Evolutionary conservation across 2,329 filamentous ascomycete species (phyloP), one percentile per base, ranked within the genome.

Genomic region (Aspergillus pseudonomiae): DNA sequence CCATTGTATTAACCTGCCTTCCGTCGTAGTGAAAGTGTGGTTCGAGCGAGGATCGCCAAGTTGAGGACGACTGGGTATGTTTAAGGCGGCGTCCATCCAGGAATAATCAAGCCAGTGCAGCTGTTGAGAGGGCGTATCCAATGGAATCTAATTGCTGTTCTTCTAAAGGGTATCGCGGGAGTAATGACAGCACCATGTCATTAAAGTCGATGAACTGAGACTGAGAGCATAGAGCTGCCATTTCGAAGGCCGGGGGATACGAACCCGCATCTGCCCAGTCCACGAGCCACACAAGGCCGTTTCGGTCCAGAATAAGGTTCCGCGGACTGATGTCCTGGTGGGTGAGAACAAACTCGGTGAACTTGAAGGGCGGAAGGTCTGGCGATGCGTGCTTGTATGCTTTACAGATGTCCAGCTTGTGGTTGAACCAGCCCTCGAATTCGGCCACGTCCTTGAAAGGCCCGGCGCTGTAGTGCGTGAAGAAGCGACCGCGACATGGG

Each of bases 401-500:
- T 36, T 68, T 67, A 43, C 64, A 67, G 59, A 74, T 69, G 12
- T 67, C 63, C 24, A 74, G 64, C 56, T 73, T 74, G 61, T 72
- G 71, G 45, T 74, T 72, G 50, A 73, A 73, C 70, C 66, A 71
- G 28, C 16, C 65, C 54, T 72, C 66, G 21, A 71, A 39, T 62
- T 71, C 64, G 50, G 62, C 28, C 46, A 32, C 28, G 34, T 64
- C 52, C 60, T 57, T 63, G 26, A 70, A 73, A 28, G 69, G 70
- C 24, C 70, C 64, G 32, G 67, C 71, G 48, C 70, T 67, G 57
- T 68, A 71, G 56, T 72, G 52, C 14, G 67, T 71, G 50, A 73
- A 71, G 61, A 70, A 70, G 2, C 43, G 59, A 54, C 69, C 69
- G 2, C 62, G 61, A 57, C 62, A 67, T 60, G 62, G 64, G 11